Evolutionary conservation across 495 filamentous ascomycete species (phyloP).

Genomic region (Penicillium verhagenii): DNA sequence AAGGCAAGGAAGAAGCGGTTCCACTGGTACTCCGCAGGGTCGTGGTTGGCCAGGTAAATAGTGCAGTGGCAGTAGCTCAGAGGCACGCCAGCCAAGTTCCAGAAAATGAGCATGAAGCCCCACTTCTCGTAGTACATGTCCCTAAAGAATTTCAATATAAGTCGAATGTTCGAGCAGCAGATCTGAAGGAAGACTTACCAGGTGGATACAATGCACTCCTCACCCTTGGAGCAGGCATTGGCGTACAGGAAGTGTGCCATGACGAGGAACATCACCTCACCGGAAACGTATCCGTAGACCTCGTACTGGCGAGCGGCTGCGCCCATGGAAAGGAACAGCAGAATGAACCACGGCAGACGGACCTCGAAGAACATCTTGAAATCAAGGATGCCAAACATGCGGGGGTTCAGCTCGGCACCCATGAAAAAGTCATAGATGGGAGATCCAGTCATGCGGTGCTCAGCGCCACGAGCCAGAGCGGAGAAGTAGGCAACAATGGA

Average conservation of each 20-base stretch:
- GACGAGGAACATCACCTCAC: constrained; percentile 82
- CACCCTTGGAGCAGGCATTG: constrained; percentile 94
- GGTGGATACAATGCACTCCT: constrained; percentile 90
- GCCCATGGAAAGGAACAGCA: constrained; percentile 74
- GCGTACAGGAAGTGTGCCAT: constrained; percentile 96
- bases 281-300: constrained; percentile 83
- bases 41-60: constrained; percentile 87
- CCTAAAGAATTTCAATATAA: constrained; percentile 37
- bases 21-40: constrained; percentile 80
- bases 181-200: constrained; percentile 55
- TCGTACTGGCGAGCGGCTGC: constrained; percentile 88
- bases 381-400: constrained; percentile 90
- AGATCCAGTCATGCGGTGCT: constrained; percentile 90
- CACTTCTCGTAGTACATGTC: constrained; percentile 99
- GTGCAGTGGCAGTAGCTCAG: constrained; percentile 97
- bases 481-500: constrained; percentile 82
- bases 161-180: background rate
- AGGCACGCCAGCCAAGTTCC: constrained; percentile 96
- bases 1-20: constrained; percentile 62
- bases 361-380: constrained; percentile 99
- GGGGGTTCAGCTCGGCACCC: constrained; percentile 95
- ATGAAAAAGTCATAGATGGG: constrained; percentile 98
- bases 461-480: constrained; percentile 71
- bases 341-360: constrained; percentile 92
- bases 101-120: constrained; percentile 99